phyloP scores from a whole-genome alignment of 768 basidiomycete species.

The Mycena sanguinolenta region DNA sequence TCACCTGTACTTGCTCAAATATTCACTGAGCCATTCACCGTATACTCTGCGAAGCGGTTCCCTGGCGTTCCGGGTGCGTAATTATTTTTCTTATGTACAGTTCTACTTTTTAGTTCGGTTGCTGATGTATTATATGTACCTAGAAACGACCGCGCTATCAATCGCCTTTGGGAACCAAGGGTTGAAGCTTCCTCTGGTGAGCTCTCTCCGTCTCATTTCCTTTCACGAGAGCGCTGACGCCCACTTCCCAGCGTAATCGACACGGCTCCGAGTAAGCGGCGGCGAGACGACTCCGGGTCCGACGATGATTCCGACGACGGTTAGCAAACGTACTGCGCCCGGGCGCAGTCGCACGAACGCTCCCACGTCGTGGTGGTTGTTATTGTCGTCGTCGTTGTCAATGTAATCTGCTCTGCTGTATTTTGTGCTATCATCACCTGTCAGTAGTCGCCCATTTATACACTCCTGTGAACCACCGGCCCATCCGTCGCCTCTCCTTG shows the following conservation, averaged over 20 bases:
- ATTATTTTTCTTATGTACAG: constrained; percentile 39
- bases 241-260: constrained; percentile 77
- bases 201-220: constrained; percentile 41
- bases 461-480: constrained; percentile 31
- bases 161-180: constrained; percentile 92
- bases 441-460: constrained; percentile 28
- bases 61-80: constrained; percentile 88
- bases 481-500: constrained; percentile 26
- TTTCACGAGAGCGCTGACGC: constrained; percentile 26
- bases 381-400: constrained; percentile 16
- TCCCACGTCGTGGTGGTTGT: constrained; percentile 13
- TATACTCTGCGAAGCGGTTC: constrained; percentile 94
- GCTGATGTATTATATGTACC: constrained; percentile 36
- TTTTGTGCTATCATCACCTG: constrained; percentile 18
- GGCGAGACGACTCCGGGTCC: constrained; percentile 71
- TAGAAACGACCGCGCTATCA: constrained; percentile 91
- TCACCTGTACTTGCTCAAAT: constrained; percentile 88
- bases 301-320: constrained; percentile 77
- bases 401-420: constrained; percentile 26
- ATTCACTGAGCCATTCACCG: constrained; percentile 86
- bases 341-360: neutral
- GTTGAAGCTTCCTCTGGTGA: constrained; percentile 88
- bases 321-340: constrained; percentile 21
- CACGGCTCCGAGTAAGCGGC: constrained; percentile 80
- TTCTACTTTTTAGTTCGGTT: constrained; percentile 21